These are phyloP conservation scores for Sphagnurus paluster DNA, from an alignment of 1,284 basidiomycete species.

Conservation along the genomic window DNA sequence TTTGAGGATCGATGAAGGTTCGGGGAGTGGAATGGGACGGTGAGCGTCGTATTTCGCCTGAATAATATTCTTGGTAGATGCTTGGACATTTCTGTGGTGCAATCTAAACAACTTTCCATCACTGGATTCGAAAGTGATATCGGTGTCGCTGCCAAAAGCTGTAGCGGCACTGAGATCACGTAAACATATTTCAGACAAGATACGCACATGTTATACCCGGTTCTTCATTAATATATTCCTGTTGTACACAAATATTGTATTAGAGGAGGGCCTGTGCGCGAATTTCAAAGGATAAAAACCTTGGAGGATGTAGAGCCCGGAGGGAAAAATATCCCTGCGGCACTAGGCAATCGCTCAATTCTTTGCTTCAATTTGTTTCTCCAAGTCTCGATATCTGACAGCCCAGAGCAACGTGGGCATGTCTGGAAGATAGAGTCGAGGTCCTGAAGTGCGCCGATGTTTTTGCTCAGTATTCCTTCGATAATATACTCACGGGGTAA, in stretches of 20 bases:
- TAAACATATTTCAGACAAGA: background rate
- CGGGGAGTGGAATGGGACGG: constrained; percentile 22
- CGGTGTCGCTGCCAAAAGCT: background rate
- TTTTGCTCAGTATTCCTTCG: background rate
- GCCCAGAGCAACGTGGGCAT: background rate
- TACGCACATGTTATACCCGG: background rate
- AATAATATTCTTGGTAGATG: constrained; percentile 1
- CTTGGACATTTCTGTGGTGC: background rate
- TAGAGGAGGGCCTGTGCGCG: background rate
- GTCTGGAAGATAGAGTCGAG: background rate
- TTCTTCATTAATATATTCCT: too few species aligned
- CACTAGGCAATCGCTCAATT: background rate
- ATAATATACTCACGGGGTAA: background rate
- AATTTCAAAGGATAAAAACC: background rate
- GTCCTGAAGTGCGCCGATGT: background rate
- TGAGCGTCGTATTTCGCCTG: background rate
- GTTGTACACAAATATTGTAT: too few species aligned
- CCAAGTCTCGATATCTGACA: background rate
- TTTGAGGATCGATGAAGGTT: constrained; percentile 22
- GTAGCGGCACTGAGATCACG: too few species aligned
- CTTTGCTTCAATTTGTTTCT: background rate
- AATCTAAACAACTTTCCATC: constrained; percentile 1
- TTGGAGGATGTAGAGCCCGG: background rate
- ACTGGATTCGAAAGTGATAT: constrained; percentile 1
- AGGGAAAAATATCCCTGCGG: background rate